A percentile compares a stretch with the other conserved stretches of the same genome.
phyloP scores from a whole-genome alignment of 225 moss, liverwort and hornwort genomes.

The Marchantia polymorpha region DNA sequence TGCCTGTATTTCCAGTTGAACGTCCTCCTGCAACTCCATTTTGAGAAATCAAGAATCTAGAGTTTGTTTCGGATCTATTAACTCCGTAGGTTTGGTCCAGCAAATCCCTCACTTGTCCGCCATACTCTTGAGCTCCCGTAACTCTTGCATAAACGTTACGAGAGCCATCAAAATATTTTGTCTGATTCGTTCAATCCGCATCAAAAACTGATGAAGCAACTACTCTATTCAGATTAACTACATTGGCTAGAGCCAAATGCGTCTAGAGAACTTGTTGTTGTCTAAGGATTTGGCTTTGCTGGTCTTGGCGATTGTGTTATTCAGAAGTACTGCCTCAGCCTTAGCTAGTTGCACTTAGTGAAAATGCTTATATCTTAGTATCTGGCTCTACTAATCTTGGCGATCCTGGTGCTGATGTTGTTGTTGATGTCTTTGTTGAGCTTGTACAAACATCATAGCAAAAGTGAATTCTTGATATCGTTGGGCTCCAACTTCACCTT shows the following conservation, averaged over 20 bases:
- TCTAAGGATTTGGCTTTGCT: too few relatives aligned
- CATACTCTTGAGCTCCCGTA: conserved; percentile 71
- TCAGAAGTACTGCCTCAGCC: too few relatives aligned
- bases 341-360: too few relatives aligned
- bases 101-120: conserved; percentile 71
- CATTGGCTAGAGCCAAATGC: conserved; percentile 71
- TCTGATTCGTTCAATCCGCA: conserved; percentile 73
- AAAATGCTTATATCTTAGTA: too few relatives aligned
- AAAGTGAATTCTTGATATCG: conserved; percentile 78
- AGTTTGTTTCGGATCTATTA: conserved; percentile 82
- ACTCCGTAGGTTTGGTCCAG: conserved; percentile 66
- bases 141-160: conserved; percentile 59
- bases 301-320: too few relatives aligned
- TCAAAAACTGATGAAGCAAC: conserved; percentile 74
- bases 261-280: conserved; percentile 85
- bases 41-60: conserved; percentile 70
- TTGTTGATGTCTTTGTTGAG: conserved; percentile 78
- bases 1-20: conserved; percentile 50
- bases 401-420: conserved; percentile 56
- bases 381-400: too few relatives aligned
- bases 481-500: conserved; percentile 58
- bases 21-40: conserved; percentile 89
- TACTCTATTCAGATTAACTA: conserved; percentile 64
- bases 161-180: conserved; percentile 66
- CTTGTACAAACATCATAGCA: conserved; percentile 44